These are phyloP conservation scores for Simplicillium sp. DNA, from an alignment of 2,329 filamentous ascomycete genomes.

Conservation along the genomic window DNA sequence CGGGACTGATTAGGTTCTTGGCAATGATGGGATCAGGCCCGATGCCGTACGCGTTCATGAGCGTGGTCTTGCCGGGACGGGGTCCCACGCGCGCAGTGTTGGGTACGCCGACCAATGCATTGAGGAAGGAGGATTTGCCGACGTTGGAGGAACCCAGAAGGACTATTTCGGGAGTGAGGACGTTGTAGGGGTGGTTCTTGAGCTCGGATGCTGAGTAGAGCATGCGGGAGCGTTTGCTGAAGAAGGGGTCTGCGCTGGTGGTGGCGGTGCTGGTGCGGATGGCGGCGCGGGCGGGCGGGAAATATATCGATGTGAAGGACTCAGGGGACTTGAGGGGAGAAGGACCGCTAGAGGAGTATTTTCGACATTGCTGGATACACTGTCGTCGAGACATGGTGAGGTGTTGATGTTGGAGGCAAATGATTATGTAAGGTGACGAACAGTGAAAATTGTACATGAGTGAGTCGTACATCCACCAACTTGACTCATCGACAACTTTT, in stretches of 20 bases:
- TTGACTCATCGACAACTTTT: no score
- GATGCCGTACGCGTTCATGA: conserved; percentile 47
- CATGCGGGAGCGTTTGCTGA: conserved; percentile 22
- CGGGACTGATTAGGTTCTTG: conserved; percentile 16
- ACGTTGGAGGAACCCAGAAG: conserved; percentile 83
- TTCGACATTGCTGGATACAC: no score
- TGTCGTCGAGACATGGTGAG: no score
- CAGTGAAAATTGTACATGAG: no score
- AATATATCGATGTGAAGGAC: neutral
- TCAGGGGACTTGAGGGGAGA: no score
- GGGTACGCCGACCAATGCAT: conserved; percentile 55
- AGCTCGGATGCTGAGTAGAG: conserved; percentile 42
- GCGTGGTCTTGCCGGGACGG: conserved; percentile 41
- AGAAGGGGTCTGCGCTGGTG: conserved; percentile 20
- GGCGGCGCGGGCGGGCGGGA: neutral
- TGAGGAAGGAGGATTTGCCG: conserved; percentile 83
- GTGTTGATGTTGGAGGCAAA: no score
- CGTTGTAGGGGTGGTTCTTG: conserved; percentile 40
- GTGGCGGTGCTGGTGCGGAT: neutral
- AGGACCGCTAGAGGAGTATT: no score
- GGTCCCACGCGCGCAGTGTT: conserved; percentile 38
- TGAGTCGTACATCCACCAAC: no score
- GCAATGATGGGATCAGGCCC: conserved; percentile 28
- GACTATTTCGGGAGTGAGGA: conserved; percentile 52
- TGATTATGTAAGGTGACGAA: no score